Evolutionary conservation across 306 rosid species (phyloP).

Genomic region (Sechiopsis laciniata): DNA sequence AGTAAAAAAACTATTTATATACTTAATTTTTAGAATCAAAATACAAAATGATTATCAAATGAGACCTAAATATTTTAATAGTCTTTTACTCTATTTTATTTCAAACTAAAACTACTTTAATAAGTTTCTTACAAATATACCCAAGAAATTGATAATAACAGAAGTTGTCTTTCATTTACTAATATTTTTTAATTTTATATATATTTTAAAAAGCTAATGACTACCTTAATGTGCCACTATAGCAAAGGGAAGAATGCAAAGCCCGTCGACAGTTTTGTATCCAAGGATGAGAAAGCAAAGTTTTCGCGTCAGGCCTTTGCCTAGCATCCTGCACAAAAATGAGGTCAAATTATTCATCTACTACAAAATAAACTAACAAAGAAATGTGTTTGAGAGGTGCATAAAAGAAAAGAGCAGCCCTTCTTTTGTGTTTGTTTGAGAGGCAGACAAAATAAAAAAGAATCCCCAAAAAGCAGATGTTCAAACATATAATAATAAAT

Average conservation of each 20-base stretch:
- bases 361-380: conserved; percentile 4
- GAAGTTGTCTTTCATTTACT: not conserved
- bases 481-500: conserved; percentile 16
- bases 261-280: conserved; percentile 72
- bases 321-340: conserved; percentile 79
- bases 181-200: not conserved
- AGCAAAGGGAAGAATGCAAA: conserved; percentile 88
- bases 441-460: conserved; percentile 11
- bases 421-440: not conserved
- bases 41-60: too few species aligned
- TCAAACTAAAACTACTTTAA: not conserved
- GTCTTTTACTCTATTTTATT: not conserved
- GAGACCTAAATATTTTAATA: not conserved
- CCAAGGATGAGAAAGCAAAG: conserved; percentile 95
- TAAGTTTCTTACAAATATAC: not conserved
- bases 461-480: not conserved
- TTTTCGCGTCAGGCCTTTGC: conserved; percentile 97
- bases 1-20: too few species aligned
- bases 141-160: not conserved
- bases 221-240: conserved; percentile 83
- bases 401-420: not conserved
- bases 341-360: not conserved
- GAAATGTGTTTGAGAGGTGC: not conserved
- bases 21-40: too few species aligned
- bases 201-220: conserved; percentile 1